These are phyloP conservation scores for Xanthoparmelia taractica DNA, from an alignment of 495 filamentous ascomycete species.

Conservation along the genomic window DNA sequence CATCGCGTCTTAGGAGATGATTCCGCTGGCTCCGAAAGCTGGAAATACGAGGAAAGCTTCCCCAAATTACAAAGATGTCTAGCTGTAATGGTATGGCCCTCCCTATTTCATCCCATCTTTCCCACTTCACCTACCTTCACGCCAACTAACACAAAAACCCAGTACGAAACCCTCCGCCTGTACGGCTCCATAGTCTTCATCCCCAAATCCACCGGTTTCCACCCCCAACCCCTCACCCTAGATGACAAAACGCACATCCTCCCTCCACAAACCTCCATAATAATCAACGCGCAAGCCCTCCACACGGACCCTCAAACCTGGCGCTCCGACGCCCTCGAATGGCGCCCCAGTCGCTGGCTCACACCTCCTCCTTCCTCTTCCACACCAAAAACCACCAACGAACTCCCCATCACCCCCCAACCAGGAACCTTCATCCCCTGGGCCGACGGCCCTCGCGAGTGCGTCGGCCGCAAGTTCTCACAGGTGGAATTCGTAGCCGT, in stretches of 20 bases:
- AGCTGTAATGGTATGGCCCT: slow-evolving; percentile 24
- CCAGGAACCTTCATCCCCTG: slow-evolving; percentile 66
- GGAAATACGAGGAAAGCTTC: slow-evolving; percentile 27
- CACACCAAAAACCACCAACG: slow-evolving; percentile 13
- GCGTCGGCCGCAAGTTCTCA: slow-evolving; percentile 64
- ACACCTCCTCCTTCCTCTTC: slow-evolving; percentile 6
- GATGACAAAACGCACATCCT: slow-evolving; percentile 29
- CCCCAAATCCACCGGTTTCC: slow-evolving; percentile 34
- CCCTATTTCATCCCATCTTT: background rate
- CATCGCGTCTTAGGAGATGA: slow-evolving; percentile 18
- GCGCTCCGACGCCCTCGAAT: slow-evolving; percentile 38
- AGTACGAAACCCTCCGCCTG: slow-evolving; percentile 47
- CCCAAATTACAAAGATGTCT: slow-evolving; percentile 20
- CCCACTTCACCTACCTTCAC: background rate
- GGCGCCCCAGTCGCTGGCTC: slow-evolving; percentile 44
- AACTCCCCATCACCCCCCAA: slow-evolving; percentile 44
- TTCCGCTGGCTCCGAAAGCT: slow-evolving; percentile 21
- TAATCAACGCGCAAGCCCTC: slow-evolving; percentile 28
- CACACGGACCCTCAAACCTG: slow-evolving; percentile 40
- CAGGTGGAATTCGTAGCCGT: slow-evolving; percentile 67
- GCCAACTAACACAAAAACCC: background rate
- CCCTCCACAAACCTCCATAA: slow-evolving; percentile 16
- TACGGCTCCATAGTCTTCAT: slow-evolving; percentile 39
- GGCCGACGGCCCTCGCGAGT: slow-evolving; percentile 62
- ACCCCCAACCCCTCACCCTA: slow-evolving; percentile 26